Percentiles rank a stretch among this genome's conserved stretches.
Conservation (phyloP, 306 rosid species). For the Oemleria cerasiformis region DNA sequence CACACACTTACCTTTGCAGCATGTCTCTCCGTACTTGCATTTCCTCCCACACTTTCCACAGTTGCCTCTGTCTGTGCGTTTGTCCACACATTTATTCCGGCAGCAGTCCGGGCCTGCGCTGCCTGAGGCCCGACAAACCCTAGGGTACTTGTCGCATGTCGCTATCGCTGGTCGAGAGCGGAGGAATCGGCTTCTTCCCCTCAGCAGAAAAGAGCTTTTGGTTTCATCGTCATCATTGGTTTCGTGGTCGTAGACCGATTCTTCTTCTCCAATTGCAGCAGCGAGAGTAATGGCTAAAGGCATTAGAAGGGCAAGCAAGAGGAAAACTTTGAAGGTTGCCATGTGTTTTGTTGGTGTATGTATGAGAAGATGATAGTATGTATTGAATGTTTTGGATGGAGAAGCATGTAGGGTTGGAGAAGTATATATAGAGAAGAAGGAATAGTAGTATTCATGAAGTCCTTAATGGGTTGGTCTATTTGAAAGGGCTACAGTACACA, state of each 20-base stretch:
- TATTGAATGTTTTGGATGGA: slow-evolving; percentile 18
- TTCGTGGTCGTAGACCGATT: background rate
- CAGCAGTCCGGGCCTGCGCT: slow-evolving; percentile 52
- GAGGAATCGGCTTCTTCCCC: slow-evolving; percentile 39
- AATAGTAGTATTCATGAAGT: background rate
- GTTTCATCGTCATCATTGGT: background rate
- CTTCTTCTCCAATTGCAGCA: slow-evolving; percentile 9
- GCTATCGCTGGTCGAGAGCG: background rate
- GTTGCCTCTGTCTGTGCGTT: slow-evolving; percentile 31
- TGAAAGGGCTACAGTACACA: slow-evolving; percentile 18
- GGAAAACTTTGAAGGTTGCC: slow-evolving; percentile 31
- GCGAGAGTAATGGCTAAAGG: slow-evolving; percentile 35
- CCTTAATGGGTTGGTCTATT: slow-evolving; percentile 41
- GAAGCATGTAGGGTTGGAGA: slow-evolving; percentile 18
- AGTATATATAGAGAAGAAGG: slow-evolving; percentile 37
- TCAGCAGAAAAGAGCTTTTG: slow-evolving; percentile 8
- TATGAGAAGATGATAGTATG: background rate
- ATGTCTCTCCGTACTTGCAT: slow-evolving; percentile 43
- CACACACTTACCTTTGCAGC: slow-evolving; percentile 56
- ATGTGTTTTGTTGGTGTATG: slow-evolving; percentile 15
- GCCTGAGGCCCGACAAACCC: slow-evolving; percentile 36
- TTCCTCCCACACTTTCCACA: slow-evolving; percentile 67
- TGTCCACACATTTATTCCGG: slow-evolving; percentile 46
- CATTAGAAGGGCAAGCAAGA: slow-evolving; percentile 39
- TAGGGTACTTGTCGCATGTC: slow-evolving; percentile 50